phyloP scores from a whole-genome alignment of 169 alveolate genomes.

The Plasmodium gaboni region DNA sequence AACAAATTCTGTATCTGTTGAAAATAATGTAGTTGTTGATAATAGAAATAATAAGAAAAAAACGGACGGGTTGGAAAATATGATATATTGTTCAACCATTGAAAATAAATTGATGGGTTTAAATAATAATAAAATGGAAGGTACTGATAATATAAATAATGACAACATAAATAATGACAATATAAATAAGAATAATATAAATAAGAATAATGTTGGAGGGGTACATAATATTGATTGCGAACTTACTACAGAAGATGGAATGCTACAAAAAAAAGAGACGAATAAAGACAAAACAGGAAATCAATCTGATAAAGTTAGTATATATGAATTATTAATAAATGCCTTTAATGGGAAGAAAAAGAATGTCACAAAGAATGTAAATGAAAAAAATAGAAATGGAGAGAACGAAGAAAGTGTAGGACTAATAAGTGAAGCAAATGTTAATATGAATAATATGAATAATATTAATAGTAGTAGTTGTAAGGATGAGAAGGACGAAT shows the following conservation, averaged over 20 bases:
- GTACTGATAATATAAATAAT: background rate
- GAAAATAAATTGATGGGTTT: background rate
- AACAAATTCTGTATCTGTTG: background rate
- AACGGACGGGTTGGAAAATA: no score
- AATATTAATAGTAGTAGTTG: constrained; percentile 11
- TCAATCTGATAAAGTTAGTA: constrained; percentile 4
- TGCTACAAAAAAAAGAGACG: background rate
- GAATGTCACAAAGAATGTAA: background rate
- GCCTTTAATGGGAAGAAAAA: constrained; percentile 62
- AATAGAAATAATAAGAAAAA: background rate
- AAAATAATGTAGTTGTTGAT: no score
- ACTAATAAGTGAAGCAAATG: background rate
- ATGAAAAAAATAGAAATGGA: background rate
- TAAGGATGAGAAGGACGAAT: constrained; percentile 4
- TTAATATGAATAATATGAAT: background rate
- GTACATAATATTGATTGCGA: background rate
- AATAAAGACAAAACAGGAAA: background rate
- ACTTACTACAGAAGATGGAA: background rate
- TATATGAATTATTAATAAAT: constrained; percentile 36
- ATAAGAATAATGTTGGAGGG: background rate
- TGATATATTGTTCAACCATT: background rate
- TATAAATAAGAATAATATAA: background rate
- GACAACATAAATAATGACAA: background rate
- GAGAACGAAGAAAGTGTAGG: background rate
- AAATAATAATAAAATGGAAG: background rate